phyloP scores from a whole-genome alignment of 139 green algal species.

The Zygnema circumcarinatum region DNA sequence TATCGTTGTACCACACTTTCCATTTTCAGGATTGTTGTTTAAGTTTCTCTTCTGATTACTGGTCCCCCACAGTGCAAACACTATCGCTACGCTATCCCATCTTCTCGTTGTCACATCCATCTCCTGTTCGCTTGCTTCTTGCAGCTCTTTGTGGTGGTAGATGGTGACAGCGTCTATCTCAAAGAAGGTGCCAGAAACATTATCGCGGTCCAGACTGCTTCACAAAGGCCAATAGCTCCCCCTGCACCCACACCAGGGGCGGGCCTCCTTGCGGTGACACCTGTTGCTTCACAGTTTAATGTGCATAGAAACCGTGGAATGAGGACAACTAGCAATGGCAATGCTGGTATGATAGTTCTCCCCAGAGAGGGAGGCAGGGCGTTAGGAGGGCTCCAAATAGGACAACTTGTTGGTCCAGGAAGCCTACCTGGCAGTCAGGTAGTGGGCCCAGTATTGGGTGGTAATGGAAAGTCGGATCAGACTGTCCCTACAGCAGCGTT shows the following conservation, averaged over 20 bases:
- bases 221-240: slow-evolving; percentile 1
- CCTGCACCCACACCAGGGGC: background rate
- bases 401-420: background rate
- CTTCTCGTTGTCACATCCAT: too few species aligned
- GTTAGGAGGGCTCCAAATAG: background rate
- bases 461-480: too few species aligned
- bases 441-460: too few species aligned
- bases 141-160: slow-evolving; percentile 7
- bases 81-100: too few species aligned
- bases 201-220: background rate
- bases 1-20: too few species aligned
- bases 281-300: background rate
- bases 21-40: too few species aligned
- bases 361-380: background rate
- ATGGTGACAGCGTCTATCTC: slow-evolving; percentile 5
- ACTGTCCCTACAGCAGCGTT: too few species aligned
- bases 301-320: background rate
- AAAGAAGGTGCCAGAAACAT: slow-evolving; percentile 16
- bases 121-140: background rate
- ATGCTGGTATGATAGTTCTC: background rate
- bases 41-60: too few species aligned
- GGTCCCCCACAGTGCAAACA: too few species aligned
- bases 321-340: background rate
- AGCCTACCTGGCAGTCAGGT: background rate
- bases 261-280: background rate